A percentile compares a stretch with the other conserved stretches of the same genome.
These are phyloP conservation scores for Cymbopogon citratus DNA, from an alignment of 176 grass and related monocot species.

Conservation along the genomic window DNA sequence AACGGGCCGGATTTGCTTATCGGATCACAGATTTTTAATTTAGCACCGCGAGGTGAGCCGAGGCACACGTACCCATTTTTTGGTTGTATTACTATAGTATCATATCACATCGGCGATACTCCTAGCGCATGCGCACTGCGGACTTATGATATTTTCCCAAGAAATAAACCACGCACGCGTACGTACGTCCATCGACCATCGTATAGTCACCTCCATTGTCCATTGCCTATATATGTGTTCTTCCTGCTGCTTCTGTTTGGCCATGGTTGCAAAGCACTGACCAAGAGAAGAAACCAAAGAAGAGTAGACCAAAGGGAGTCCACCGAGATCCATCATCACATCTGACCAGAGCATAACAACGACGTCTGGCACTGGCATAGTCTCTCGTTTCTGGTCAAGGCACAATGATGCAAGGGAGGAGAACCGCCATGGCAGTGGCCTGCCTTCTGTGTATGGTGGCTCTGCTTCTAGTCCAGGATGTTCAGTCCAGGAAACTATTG, in stretches of 20 bases:
- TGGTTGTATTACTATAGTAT: neutral
- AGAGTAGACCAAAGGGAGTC: neutral
- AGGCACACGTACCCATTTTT: neutral
- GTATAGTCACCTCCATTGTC: neutral
- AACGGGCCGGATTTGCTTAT: too few relatives aligned
- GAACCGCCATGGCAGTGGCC: neutral
- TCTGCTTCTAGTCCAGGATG: neutral
- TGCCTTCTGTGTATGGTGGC: neutral
- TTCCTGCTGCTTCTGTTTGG: neutral
- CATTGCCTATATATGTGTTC: neutral
- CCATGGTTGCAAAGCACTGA: neutral
- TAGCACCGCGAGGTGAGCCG: neutral
- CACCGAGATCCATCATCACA: neutral
- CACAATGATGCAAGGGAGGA: neutral
- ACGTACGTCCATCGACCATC: neutral
- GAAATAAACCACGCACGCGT: neutral
- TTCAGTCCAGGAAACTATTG: neutral
- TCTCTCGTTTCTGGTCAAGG: neutral
- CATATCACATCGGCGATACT: neutral
- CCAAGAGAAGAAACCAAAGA: neutral
- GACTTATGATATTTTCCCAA: neutral
- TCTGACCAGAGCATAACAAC: neutral
- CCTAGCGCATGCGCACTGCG: neutral
- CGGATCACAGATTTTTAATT: too few relatives aligned
- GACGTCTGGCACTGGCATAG: neutral